These are phyloP conservation scores for Vitis hybrid DNA, from an alignment of 177 flowering plant species.

Conservation along the genomic window DNA sequence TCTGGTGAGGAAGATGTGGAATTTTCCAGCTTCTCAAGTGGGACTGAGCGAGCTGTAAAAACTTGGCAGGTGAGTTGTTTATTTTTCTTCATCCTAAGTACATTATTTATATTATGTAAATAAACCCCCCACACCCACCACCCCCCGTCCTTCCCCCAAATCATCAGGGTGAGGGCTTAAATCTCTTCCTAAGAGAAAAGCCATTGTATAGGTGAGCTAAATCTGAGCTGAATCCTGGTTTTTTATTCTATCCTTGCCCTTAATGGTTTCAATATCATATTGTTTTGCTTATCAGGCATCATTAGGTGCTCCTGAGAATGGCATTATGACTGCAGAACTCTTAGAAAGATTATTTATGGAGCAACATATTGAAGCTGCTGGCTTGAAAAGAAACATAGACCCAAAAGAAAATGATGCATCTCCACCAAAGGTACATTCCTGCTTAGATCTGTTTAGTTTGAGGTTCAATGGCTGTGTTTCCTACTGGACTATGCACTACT, in stretches of 20 bases:
- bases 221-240: background rate
- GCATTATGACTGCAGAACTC: constrained; percentile 81
- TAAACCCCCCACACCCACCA: too few species aligned
- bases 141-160: too few species aligned
- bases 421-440: constrained; percentile 32
- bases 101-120: too few species aligned
- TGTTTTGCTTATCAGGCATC: constrained; percentile 54
- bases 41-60: constrained; percentile 90
- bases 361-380: constrained; percentile 16
- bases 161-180: too few species aligned
- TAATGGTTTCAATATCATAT: background rate
- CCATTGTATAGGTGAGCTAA: too few species aligned
- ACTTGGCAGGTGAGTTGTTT: constrained; percentile 85
- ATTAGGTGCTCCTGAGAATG: constrained; percentile 65
- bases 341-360: constrained; percentile 51
- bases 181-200: too few species aligned
- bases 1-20: constrained; percentile 95
- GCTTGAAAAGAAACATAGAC: constrained; percentile 10
- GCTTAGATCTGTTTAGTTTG: too few species aligned
- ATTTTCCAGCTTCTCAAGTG: constrained; percentile 75
- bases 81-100: background rate
- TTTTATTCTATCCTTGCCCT: too few species aligned
- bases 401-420: constrained; percentile 14
- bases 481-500: too few species aligned
- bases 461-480: too few species aligned